phyloP scores from a whole-genome alignment of 2,329 filamentous ascomycete genomes.

The Neospermospora avenae region DNA sequence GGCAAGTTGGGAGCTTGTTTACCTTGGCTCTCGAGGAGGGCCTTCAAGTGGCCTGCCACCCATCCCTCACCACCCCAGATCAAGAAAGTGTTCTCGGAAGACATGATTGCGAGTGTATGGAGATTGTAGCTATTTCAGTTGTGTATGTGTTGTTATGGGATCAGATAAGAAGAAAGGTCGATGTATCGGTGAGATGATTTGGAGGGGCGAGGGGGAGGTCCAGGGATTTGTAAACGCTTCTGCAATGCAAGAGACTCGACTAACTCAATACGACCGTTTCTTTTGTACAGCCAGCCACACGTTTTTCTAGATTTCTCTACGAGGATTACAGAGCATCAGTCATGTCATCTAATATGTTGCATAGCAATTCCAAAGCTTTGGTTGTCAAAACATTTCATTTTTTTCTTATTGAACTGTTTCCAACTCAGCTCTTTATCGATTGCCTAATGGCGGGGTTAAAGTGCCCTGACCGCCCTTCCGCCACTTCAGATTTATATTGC shows the following conservation, averaged over 20 bases:
- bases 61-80: slow-evolving; percentile 64
- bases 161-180: neutral
- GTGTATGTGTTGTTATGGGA: slow-evolving; percentile 6
- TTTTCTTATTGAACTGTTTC: too few relatives aligned
- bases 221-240: slow-evolving; percentile 13
- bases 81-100: slow-evolving; percentile 46
- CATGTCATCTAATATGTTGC: neutral
- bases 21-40: slow-evolving; percentile 53
- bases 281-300: neutral
- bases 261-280: neutral
- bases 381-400: too few relatives aligned
- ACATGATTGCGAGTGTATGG: slow-evolving; percentile 19
- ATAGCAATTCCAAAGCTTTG: neutral
- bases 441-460: neutral
- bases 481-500: neutral
- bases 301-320: neutral
- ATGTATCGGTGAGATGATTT: slow-evolving; percentile 9
- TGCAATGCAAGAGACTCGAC: slow-evolving; percentile 6
- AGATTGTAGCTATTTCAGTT: slow-evolving; percentile 1
- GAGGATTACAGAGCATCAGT: neutral
- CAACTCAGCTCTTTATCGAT: neutral
- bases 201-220: neutral
- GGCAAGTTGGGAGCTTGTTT: neutral
- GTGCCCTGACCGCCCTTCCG: slow-evolving; percentile 1
- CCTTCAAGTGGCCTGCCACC: slow-evolving; percentile 60